Base-by-base conservation (phyloP, 2,329 filamentous ascomycete species). In the Trichoderma gracile region DNA sequence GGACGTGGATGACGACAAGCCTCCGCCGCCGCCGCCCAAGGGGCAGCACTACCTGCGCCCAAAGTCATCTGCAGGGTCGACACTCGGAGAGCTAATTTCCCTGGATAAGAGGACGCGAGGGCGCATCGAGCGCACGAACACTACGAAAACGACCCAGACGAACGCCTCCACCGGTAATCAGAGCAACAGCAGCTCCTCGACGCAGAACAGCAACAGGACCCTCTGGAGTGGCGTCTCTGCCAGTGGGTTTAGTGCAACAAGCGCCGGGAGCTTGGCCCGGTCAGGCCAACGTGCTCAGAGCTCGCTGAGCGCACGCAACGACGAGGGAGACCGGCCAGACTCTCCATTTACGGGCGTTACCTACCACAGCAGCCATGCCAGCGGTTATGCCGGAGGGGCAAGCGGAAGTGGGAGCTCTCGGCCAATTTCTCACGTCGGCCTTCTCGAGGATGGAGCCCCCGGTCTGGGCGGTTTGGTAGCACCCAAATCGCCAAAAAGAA, bases 161-260 rank as follows among this genome's bases (percentile, higher is more conserved):
- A 92, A 87, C 69, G 89, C 89, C 5, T 95, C 92, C 1, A 87
- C 85, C 46, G 87, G 87, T 14, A 86, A 87, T 57, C 87, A 89
- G 68, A 93, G 89, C 68, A 86, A 85, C 50, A 90, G 86, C 69
- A 93, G 90, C 68, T 86, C 84, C 46, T 91, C 89, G 68, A 93
- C 90, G 1, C 87, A 91, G 69, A 88, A 87, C 74, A 97, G 92
- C 17, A 88, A 89, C 70, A 87, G 89, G 70, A 98, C 92, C 71
- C 77, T 99, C 49, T 97, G 97, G 94, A 98, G 94, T 75, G 95
- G 94, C 3, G 84, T 86, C 59, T 98, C 95, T 60, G 95, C 95
- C 0, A 89, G 93, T 57, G 94, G 86, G 14, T 92, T 97, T 77
- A 98, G 94, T 75, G 91, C 93, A 57, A 98, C 95, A 17, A 98